Evolutionary conservation across 192 early-diverging fungal genomes (phyloP), one percentile per base, ranked within the genome.

Genomic region (Rhizophagus sp.): DNA sequence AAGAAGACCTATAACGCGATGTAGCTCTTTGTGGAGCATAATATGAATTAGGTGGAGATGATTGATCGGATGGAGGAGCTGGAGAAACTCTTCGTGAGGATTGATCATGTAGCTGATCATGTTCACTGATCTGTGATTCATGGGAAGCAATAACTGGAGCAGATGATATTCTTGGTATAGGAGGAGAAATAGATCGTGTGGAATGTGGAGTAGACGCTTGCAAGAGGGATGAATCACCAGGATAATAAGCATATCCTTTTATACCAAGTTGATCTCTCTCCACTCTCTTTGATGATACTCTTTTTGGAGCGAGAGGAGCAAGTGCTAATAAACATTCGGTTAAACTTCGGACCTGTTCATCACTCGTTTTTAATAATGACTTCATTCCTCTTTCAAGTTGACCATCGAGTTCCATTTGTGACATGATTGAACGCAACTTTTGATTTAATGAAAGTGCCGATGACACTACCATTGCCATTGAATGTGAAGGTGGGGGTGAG

Each of bases 401-500:
- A 12, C 24, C 19, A 36, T 68, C 64, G 22, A 52, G 49, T 62
- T 78, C 80, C 25, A 33, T 34, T 36, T 74, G 69, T 9, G 74
- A 1, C 24, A 49, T 19, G n/a, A 70, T 17, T 39, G 30, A 39
- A 52, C 80, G 80, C 15, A 81, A 30, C 11, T 61, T 81, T 39
- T 34, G 44, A 63, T 81, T 81, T 50, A 81, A 19, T 27, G 19
- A 39, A 63, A 78, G 76, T 39, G 80, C 80, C 5, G 80, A 34
- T 57, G 80, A 81, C 4, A 81, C 80, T 36, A 81, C 76, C 75
- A 77, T 81, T 5, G 80, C 80, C 80, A 81, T 81, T 12, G 80
- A 70, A 41, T 70, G 80, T 30, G 73, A 81, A 62, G 80, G 76
- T n/a, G 80, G 27, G 19, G 74, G 75, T 62, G 80, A 78, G 5